These are phyloP conservation scores for Pestalotiopsis sp. DNA, from an alignment of 2,329 filamentous ascomycete genomes.

Conservation along the genomic window DNA sequence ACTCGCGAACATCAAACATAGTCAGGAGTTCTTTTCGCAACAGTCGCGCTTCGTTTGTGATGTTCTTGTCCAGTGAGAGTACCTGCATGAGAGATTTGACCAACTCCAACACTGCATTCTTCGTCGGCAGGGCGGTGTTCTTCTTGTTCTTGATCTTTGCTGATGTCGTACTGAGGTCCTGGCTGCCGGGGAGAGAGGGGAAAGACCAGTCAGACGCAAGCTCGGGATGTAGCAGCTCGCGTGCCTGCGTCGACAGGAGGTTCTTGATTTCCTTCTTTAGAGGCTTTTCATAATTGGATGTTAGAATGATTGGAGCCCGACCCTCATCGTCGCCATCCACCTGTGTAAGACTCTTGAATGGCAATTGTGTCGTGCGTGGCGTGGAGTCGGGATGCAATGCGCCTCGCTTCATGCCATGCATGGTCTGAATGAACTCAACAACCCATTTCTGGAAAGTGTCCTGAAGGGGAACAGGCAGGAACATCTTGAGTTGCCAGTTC, in stretches of 20 bases:
- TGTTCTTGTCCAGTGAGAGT: slow-evolving; percentile 85
- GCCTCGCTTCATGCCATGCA: slow-evolving; percentile 79
- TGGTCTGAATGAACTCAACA: slow-evolving; percentile 90
- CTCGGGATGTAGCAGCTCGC: slow-evolving; percentile 87
- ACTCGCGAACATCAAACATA: slow-evolving; percentile 93
- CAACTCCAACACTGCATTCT: slow-evolving; percentile 83
- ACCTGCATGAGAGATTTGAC: slow-evolving; percentile 95
- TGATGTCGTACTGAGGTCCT: slow-evolving; percentile 47
- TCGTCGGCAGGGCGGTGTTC: slow-evolving; percentile 24
- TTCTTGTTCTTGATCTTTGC: slow-evolving; percentile 14
- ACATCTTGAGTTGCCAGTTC: slow-evolving; percentile 97
- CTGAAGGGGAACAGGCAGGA: slow-evolving; percentile 80
- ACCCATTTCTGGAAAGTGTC: slow-evolving; percentile 89
- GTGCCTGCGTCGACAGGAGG: slow-evolving; percentile 83
- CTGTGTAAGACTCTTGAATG: slow-evolving; percentile 31
- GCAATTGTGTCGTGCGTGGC: slow-evolving; percentile 60
- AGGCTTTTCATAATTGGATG: slow-evolving; percentile 84
- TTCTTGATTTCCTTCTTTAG: slow-evolving; percentile 84
- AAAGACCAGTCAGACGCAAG: slow-evolving; percentile 86
- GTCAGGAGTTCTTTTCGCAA: slow-evolving; percentile 86
- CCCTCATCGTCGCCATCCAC: slow-evolving; percentile 62
- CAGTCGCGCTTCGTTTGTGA: slow-evolving; percentile 83
- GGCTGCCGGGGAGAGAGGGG: slow-evolving; percentile 75
- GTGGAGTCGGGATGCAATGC: slow-evolving; percentile 50
- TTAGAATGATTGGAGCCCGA: slow-evolving; percentile 68